phyloP scores from a whole-genome alignment of 177 flowering plant genomes.

The Vitis hybrid region DNA sequence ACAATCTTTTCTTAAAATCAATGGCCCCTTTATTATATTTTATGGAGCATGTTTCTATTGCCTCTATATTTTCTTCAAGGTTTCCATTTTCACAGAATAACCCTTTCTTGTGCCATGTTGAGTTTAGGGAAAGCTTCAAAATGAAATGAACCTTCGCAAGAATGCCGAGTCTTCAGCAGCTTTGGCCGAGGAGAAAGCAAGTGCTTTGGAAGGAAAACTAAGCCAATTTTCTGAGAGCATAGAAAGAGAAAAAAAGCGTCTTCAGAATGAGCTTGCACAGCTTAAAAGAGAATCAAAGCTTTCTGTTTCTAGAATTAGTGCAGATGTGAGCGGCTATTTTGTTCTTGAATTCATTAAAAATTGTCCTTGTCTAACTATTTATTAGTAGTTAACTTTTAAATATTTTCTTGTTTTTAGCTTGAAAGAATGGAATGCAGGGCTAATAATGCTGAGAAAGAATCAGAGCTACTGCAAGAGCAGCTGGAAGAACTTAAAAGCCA shows the following conservation, averaged over 20 bases:
- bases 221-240: constrained; percentile 46
- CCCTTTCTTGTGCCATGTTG: background rate
- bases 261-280: constrained; percentile 54
- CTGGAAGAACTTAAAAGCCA: constrained; percentile 54
- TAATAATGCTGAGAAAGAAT: constrained; percentile 73
- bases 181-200: constrained; percentile 64
- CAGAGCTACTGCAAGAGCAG: constrained; percentile 60
- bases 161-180: constrained; percentile 66
- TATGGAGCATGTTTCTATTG: too few species aligned
- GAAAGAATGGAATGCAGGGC: constrained; percentile 83
- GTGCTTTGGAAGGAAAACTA: constrained; percentile 49
- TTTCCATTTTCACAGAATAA: too few species aligned
- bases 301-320: constrained; percentile 65
- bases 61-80: too few species aligned
- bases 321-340: constrained; percentile 60
- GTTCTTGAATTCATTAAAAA: background rate
- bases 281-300: constrained; percentile 61
- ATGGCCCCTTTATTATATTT: too few species aligned
- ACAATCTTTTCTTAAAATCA: too few species aligned
- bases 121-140: constrained; percentile 62
- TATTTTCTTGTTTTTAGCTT: constrained; percentile 47
- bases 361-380: background rate
- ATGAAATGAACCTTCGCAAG: constrained; percentile 64
- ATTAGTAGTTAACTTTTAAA: background rate
- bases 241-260: constrained; percentile 61